Evolutionary conservation across 2,329 filamentous ascomycete species (phyloP).

Genomic region (Epichloe sylvatica): DNA sequence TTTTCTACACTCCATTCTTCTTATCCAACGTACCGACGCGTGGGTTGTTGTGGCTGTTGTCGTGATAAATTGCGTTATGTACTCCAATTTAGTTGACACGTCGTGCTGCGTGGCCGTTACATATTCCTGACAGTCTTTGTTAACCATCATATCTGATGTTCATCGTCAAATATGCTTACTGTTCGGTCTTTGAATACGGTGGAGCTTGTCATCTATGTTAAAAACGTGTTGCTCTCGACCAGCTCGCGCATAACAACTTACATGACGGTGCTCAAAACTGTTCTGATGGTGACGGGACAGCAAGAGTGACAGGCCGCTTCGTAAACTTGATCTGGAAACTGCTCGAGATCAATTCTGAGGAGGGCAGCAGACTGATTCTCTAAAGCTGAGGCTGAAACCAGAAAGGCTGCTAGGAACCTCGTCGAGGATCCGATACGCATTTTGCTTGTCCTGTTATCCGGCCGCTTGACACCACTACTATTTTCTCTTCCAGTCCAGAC

Average conservation of each 20-base stretch:
- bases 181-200: conserved; percentile 4
- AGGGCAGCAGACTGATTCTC: neutral
- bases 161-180: neutral
- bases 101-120: conserved; percentile 9
- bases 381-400: neutral
- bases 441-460: neutral
- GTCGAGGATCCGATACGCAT: conserved; percentile 1
- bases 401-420: neutral
- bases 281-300: conserved; percentile 3
- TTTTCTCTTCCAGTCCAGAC: neutral
- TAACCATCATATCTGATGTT: neutral
- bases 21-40: conserved; percentile 5
- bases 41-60: conserved; percentile 8
- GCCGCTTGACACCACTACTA: neutral
- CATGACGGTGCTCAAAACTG: conserved; percentile 2
- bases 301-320: neutral
- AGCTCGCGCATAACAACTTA: neutral
- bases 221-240: neutral
- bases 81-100: conserved; percentile 9
- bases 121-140: conserved; percentile 4
- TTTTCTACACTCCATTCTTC: neutral
- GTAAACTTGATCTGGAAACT: conserved; percentile 2
- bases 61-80: conserved; percentile 10
- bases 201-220: neutral
- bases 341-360: neutral